Evolutionary conservation across 116 monocot species (phyloP), one percentile per base, ranked within the genome.

Genomic region (Posidonia oceanica): DNA sequence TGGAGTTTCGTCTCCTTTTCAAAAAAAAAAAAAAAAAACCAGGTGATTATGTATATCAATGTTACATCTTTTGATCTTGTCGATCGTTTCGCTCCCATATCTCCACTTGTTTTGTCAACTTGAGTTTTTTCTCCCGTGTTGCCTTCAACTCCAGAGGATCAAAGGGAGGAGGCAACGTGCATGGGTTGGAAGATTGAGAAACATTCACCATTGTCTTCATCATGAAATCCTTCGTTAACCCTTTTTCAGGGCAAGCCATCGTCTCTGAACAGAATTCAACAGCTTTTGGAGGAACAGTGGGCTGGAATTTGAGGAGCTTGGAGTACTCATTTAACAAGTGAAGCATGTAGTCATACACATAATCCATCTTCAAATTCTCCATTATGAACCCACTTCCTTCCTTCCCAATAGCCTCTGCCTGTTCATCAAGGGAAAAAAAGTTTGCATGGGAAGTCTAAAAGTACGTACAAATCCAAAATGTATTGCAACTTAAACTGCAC

Each of bases 321-420:
- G 75, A 71, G 48, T 82, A 82, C 57, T 82, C 72, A 37, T 58
- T 78, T 4, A 82, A 55, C 8, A 78, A 42, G 54, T 82, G 82
- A 7, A 82, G 39, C 82, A 82, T 78, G 82, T 82, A 82, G 42
- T 82, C 75, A n/a, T 82, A 82, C 16, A 78, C 75, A 36, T 69
- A 51, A 12, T 78, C 78, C 74, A 82, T 82, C 14, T 57, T 67
- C 52, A 82, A 14, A 15, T 78, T 58, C 39, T 78, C 73, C 38
- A 41, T n/a, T 13, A 74, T 62, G 74, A 78, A 82, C 58, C 38
- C 59, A 52, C 82, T 82, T 0, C 70, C 78, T n/a, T 44, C 52
- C 22, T 57, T 70, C 39, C 82, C 78, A 4, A 82, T 78, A 14
- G 17, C 66, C 29, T 70, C 64, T 14, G 71, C 78, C 78, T 78